Conservation (phyloP, 2,329 filamentous ascomycete genomes). For the Ceratocystis variospora region DNA sequence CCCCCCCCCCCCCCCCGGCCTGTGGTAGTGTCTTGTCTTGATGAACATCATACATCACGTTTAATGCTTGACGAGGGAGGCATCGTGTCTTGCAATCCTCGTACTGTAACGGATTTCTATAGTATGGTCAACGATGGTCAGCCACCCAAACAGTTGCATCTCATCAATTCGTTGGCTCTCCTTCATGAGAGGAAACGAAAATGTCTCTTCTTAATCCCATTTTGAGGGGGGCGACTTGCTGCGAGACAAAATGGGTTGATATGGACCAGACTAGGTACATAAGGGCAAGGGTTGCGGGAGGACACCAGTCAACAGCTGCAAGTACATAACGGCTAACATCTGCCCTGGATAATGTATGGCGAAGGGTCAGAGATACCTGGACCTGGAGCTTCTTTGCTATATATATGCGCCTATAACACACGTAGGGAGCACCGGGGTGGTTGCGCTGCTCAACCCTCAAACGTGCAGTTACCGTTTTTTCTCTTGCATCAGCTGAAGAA, state of each 20-base stretch:
- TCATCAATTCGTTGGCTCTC: neutral
- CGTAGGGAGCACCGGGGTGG: neutral
- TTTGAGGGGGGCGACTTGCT: neutral
- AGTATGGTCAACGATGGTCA: neutral
- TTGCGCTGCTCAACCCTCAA: neutral
- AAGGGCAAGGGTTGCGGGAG: no score
- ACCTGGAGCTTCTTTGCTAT: neutral
- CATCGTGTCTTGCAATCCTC: neutral
- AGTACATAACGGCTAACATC: no score
- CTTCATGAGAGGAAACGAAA: neutral
- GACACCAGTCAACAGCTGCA: no score
- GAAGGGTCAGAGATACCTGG: no score
- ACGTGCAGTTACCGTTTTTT: neutral
- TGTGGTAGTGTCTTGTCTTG: neutral
- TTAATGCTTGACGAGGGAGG: neutral
- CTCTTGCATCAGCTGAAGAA: neutral
- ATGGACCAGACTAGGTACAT: neutral
- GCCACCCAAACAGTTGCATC: neutral
- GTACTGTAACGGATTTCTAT: neutral
- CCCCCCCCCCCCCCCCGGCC: neutral
- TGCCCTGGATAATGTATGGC: no score
- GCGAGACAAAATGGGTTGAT: neutral
- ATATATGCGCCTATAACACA: neutral
- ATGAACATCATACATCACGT: neutral
- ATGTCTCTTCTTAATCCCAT: neutral